Evolutionary conservation across 2,329 filamentous ascomycete species (phyloP).

Genomic region (Gnomoniopsis smithogilvyi): DNA sequence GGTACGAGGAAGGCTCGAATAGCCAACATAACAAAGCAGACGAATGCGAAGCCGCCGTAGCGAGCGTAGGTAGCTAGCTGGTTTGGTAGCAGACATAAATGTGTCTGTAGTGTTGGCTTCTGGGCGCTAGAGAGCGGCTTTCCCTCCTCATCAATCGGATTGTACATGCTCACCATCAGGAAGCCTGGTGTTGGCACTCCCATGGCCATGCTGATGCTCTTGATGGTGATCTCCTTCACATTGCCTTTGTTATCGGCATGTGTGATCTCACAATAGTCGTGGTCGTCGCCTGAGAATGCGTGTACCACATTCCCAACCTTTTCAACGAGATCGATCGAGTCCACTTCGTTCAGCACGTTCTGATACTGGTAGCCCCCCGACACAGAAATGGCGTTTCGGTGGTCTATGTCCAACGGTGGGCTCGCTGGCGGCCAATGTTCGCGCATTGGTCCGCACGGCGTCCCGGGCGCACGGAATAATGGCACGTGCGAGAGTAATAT

Average conservation of each 20-base stretch:
- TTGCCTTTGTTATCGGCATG: constrained; percentile 68
- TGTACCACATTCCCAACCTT: constrained; percentile 79
- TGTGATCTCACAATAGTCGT: constrained; percentile 91
- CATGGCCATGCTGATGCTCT: constrained; percentile 95
- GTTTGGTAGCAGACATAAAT: constrained; percentile 86
- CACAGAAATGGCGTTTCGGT: constrained; percentile 76
- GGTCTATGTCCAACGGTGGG: constrained; percentile 58
- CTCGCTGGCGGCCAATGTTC: constrained; percentile 78
- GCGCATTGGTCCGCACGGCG: constrained; percentile 81
- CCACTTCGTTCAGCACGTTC: constrained; percentile 77
- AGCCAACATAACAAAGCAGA: constrained; percentile 48
- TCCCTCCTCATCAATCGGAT: constrained; percentile 69
- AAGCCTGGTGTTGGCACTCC: constrained; percentile 86
- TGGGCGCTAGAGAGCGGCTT: constrained; percentile 41
- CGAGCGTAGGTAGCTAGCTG: constrained; percentile 80
- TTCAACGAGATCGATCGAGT: constrained; percentile 73
- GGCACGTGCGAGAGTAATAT: constrained; percentile 90
- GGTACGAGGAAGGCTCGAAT: constrained; percentile 57
- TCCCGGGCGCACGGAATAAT: constrained; percentile 75
- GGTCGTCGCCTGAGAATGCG: constrained; percentile 93
- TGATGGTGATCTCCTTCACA: constrained; percentile 85
- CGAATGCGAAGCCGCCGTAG: constrained; percentile 64
- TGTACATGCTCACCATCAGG: constrained; percentile 85
- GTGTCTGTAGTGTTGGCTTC: constrained; percentile 71
- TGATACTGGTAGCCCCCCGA: constrained; percentile 90